These are phyloP conservation scores for Tricholoma matsutake DNA, from an alignment of 768 basidiomycete species.

Conservation along the genomic window DNA sequence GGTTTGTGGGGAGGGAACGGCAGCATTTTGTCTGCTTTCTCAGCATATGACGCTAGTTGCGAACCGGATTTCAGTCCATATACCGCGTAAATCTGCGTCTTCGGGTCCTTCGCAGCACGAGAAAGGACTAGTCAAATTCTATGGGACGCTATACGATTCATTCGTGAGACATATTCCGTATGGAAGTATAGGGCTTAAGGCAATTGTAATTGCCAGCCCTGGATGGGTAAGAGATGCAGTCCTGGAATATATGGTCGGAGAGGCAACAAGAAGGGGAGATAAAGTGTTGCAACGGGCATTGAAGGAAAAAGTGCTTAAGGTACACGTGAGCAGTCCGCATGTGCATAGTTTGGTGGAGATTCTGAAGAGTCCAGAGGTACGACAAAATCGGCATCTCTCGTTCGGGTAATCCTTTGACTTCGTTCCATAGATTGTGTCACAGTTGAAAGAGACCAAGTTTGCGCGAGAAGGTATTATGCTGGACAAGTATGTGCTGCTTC, in stretches of 20 bases:
- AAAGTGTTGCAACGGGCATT: constrained; percentile 74
- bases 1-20: constrained; percentile 93
- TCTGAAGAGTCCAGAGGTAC: constrained; percentile 89
- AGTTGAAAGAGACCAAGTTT: constrained; percentile 94
- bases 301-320: constrained; percentile 82
- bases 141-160: constrained; percentile 79
- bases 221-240: constrained; percentile 94
- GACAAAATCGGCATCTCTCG: constrained; percentile 10
- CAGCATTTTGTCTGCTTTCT: constrained; percentile 91
- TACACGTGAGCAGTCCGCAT: constrained; percentile 91
- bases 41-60: constrained; percentile 96
- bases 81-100: constrained; percentile 89
- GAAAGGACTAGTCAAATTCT: constrained; percentile 84
- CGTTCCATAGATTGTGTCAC: constrained; percentile 55
- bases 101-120: constrained; percentile 84
- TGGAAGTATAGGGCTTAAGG: constrained; percentile 64
- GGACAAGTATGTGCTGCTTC: constrained; percentile 58
- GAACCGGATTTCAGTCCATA: constrained; percentile 82
- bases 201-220: constrained; percentile 94
- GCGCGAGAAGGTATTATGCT: constrained; percentile 89
- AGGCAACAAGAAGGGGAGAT: constrained; percentile 79
- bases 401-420: background rate
- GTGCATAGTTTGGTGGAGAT: constrained; percentile 96
- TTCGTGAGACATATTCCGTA: constrained; percentile 92
- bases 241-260: constrained; percentile 76